These are phyloP conservation scores for Seiridium unicorne DNA, from an alignment of 2,329 filamentous ascomycete genomes.

Conservation along the genomic window DNA sequence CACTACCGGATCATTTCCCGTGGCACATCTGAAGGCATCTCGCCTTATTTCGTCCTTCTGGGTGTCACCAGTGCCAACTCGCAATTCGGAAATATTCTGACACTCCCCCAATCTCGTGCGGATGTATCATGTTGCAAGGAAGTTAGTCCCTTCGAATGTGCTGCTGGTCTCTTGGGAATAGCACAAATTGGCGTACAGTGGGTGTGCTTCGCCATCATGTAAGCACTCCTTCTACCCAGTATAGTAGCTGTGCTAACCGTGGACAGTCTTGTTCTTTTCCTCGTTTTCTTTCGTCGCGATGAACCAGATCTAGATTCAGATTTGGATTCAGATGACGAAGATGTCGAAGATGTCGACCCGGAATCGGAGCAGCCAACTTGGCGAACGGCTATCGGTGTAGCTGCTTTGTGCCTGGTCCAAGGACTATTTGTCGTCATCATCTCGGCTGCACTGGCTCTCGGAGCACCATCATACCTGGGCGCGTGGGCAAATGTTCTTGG, in stretches of 20 bases:
- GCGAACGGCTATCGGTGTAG: conserved; percentile 76
- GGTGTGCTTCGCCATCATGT: conserved; percentile 92
- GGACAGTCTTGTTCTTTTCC: conserved; percentile 83
- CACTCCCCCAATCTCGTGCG: conserved; percentile 76
- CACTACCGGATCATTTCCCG: conserved; percentile 87
- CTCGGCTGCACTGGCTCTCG: conserved; percentile 65
- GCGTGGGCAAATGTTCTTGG: conserved; percentile 86
- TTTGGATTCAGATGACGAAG: conserved; percentile 45
- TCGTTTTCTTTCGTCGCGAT: conserved; percentile 83
- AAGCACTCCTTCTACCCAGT: conserved; percentile 30
- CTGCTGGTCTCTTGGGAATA: conserved; percentile 82
- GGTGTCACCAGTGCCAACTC: conserved; percentile 87
- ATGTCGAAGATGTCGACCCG: conserved; percentile 38
- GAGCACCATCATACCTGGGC: conserved; percentile 62
- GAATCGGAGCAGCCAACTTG: conserved; percentile 60
- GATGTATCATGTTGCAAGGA: conserved; percentile 86
- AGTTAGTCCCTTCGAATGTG: conserved; percentile 78
- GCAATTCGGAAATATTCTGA: conserved; percentile 88
- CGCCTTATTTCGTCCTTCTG: conserved; percentile 92
- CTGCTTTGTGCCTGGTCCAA: conserved; percentile 70
- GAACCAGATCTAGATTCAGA: conserved; percentile 24
- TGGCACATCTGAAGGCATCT: conserved; percentile 88
- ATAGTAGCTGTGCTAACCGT: conserved; percentile 16
- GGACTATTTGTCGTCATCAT: conserved; percentile 69
- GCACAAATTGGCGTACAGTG: conserved; percentile 90